phyloP scores from a whole-genome alignment of 208 protist genomes.

The Leishmania aethiopica region DNA sequence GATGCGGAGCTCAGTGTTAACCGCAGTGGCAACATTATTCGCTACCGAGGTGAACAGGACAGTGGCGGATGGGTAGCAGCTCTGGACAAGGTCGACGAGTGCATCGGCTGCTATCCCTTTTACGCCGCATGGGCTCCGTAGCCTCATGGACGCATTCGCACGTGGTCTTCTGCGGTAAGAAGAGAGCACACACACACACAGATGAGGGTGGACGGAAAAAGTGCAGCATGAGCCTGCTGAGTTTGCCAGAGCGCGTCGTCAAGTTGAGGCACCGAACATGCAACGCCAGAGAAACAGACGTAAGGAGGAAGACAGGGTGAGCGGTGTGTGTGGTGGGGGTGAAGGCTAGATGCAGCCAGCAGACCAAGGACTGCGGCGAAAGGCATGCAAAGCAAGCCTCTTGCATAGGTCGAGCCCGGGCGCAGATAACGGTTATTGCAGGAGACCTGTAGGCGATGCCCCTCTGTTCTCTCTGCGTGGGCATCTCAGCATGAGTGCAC shows the following conservation, averaged over 20 bases:
- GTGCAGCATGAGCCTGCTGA: not conserved
- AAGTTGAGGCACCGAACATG: not conserved
- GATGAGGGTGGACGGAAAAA: not conserved
- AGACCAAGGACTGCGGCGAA: not conserved
- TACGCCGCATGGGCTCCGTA: not conserved
- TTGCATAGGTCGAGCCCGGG: not conserved
- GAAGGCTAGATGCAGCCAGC: not conserved
- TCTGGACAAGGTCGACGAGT: constrained; percentile 12
- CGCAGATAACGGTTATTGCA: not conserved
- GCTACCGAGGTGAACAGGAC: constrained; percentile 15
- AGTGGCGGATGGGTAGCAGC: constrained; percentile 24
- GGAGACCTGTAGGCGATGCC: not conserved
- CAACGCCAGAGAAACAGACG: not conserved
- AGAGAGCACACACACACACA: not conserved
- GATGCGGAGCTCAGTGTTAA: not conserved
- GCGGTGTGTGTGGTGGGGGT: too few relatives aligned
- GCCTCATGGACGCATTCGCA: not conserved
- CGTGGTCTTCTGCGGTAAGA: too few relatives aligned
- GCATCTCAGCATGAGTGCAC: not conserved
- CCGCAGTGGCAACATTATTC: not conserved
- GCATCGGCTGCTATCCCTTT: constrained; percentile 9
- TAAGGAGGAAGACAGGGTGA: not conserved
- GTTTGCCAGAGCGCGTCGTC: not conserved
- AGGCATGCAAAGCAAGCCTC: not conserved
- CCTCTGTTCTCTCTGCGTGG: not conserved